Conservation (phyloP, 2,329 filamentous ascomycete species). For the Xylaria sp. region DNA sequence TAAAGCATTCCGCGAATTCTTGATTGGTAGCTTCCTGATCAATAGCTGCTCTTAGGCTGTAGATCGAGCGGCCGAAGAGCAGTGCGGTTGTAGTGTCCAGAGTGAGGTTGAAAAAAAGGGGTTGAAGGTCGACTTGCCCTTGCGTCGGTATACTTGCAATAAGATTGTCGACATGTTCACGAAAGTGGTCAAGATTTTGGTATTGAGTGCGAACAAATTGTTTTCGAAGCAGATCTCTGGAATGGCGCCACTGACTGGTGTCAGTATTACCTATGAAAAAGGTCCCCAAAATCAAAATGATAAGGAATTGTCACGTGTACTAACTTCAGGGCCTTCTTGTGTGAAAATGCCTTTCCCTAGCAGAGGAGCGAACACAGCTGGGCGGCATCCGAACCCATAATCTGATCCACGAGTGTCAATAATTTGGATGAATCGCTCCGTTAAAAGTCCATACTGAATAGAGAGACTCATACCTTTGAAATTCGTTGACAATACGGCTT, state of each 20-base stretch:
- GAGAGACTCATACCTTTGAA: neutral
- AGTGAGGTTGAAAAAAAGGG: slow-evolving; percentile 1
- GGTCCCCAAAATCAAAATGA: neutral
- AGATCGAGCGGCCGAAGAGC: neutral
- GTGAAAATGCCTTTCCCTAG: slow-evolving; percentile 4
- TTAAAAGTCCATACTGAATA: no score
- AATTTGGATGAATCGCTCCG: no score
- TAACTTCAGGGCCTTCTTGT: slow-evolving; percentile 2
- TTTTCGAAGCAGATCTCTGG: neutral
- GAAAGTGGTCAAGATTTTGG: neutral
- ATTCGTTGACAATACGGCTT: neutral
- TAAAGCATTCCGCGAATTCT: neutral
- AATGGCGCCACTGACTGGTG: neutral
- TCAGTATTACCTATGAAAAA: neutral
- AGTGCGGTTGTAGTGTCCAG: neutral
- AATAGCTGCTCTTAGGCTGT: neutral
- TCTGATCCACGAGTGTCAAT: neutral
- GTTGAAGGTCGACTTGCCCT: neutral
- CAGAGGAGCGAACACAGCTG: slow-evolving; percentile 1
- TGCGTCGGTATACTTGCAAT: neutral
- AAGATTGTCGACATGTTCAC: slow-evolving; percentile 1
- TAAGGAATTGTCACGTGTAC: neutral
- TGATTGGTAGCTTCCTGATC: neutral
- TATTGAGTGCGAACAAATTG: neutral
- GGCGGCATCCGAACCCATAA: neutral